These are phyloP conservation scores for Poronia punctata DNA, from an alignment of 495 filamentous ascomycete species.

Conservation along the genomic window DNA sequence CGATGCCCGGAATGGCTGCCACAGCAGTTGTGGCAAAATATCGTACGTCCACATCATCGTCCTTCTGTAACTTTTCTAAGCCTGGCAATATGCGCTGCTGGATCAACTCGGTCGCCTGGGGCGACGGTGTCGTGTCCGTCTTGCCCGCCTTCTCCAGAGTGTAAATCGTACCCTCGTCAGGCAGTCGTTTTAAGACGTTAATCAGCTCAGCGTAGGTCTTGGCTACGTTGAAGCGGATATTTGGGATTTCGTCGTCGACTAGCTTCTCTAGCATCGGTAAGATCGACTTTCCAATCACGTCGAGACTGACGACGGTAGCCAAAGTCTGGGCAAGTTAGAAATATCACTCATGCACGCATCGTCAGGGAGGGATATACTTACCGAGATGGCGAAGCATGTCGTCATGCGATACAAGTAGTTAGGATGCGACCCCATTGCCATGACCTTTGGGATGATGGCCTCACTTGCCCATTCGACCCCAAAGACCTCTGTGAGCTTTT, in stretches of 20 bases:
- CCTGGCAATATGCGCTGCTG: conserved; percentile 81
- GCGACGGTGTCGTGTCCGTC: conserved; percentile 51
- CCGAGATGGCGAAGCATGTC: conserved; percentile 94
- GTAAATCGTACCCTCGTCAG: conserved; percentile 77
- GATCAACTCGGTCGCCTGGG: conserved; percentile 73
- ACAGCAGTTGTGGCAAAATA: conserved; percentile 71
- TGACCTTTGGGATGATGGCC: conserved; percentile 96
- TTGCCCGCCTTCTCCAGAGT: conserved; percentile 72
- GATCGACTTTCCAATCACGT: conserved; percentile 86
- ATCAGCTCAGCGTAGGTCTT: conserved; percentile 92
- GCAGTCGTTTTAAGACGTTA: conserved; percentile 79
- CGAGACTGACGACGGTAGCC: conserved; percentile 81
- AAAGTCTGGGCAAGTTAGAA: conserved; percentile 64
- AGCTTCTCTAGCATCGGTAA: conserved; percentile 94
- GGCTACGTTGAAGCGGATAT: conserved; percentile 98
- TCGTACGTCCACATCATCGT: conserved; percentile 95
- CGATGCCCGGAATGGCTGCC: conserved; percentile 30
- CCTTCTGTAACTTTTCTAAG: conserved; percentile 88
- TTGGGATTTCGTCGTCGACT: conserved; percentile 88
- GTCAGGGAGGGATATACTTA: conserved; percentile 52
- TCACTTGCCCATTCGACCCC: conserved; percentile 97
- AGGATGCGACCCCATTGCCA: conserved; percentile 93
- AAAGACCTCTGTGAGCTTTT: conserved; percentile 97
- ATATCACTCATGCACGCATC: too few relatives aligned
- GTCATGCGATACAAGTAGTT: conserved; percentile 99